phyloP scores from a whole-genome alignment of 805 yeast species.

The Wickerhamomyces sydowiorum region DNA sequence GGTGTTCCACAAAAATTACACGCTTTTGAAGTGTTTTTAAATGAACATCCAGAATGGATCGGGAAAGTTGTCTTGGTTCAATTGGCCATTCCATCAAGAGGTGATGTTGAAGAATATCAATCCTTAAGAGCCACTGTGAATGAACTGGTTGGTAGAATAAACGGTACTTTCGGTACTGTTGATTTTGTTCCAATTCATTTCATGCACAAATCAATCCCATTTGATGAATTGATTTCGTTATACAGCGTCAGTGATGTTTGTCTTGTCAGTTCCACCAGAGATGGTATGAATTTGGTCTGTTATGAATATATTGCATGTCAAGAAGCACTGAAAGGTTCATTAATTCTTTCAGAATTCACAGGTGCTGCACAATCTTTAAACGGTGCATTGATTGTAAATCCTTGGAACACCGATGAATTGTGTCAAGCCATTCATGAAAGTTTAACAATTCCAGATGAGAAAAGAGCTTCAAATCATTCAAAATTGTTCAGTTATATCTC shows the following conservation, averaged over 20 bases:
- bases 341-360: slow-evolving; percentile 90
- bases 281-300: slow-evolving; percentile 96
- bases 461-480: slow-evolving; percentile 70
- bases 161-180: slow-evolving; percentile 93
- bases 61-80: slow-evolving; percentile 95
- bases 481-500: slow-evolving; percentile 83
- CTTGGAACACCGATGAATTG: slow-evolving; percentile 97
- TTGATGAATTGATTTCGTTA: slow-evolving; percentile 85
- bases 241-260: slow-evolving; percentile 88
- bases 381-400: slow-evolving; percentile 91
- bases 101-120: slow-evolving; percentile 97
- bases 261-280: slow-evolving; percentile 89
- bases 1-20: slow-evolving; percentile 98
- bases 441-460: slow-evolving; percentile 78
- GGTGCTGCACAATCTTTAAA: slow-evolving; percentile 99
- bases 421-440: slow-evolving; percentile 83
- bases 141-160: slow-evolving; percentile 93
- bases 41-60: slow-evolving; percentile 96
- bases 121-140: slow-evolving; percentile 89
- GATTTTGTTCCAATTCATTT: slow-evolving; percentile 98
- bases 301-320: slow-evolving; percentile 98
- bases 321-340: slow-evolving; percentile 74
- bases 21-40: slow-evolving; percentile 88
- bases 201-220: slow-evolving; percentile 87
- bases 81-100: slow-evolving; percentile 96